Evolutionary conservation across 306 rosid species (phyloP).

Genomic region (Cajanus cajan): DNA sequence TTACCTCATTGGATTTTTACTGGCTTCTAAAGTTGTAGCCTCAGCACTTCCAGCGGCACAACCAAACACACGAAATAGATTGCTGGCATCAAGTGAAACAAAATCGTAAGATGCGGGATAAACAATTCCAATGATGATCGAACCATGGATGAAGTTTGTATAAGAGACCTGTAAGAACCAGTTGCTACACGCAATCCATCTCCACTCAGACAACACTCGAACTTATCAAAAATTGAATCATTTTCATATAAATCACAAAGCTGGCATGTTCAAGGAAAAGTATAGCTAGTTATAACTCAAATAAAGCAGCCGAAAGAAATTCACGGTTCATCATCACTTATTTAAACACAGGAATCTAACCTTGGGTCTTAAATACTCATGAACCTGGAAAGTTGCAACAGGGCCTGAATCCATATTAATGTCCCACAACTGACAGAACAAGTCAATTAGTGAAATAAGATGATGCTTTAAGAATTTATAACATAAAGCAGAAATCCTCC

Average conservation of each 20-base stretch:
- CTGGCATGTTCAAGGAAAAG: slow-evolving; percentile 50
- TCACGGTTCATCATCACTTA: not conserved
- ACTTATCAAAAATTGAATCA: slow-evolving; percentile 92
- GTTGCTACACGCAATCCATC: slow-evolving; percentile 84
- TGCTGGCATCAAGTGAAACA: slow-evolving; percentile 61
- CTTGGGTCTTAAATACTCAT: slow-evolving; percentile 94
- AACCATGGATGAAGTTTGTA: not conserved
- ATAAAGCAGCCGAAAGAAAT: slow-evolving; percentile 23
- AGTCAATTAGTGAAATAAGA: slow-evolving; percentile 23
- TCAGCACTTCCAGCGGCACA: slow-evolving; percentile 78
- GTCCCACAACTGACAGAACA: slow-evolving; percentile 91
- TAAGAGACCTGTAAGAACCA: slow-evolving; percentile 92
- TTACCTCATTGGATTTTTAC: slow-evolving; percentile 99
- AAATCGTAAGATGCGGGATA: not conserved
- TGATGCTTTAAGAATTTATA: not conserved
- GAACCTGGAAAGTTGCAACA: slow-evolving; percentile 91
- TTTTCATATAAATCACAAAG: slow-evolving; percentile 94
- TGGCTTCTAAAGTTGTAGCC: slow-evolving; percentile 89
- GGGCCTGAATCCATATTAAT: slow-evolving; percentile 99
- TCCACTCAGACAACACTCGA: slow-evolving; percentile 97
- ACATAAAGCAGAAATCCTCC: slow-evolving; percentile 7
- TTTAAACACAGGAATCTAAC: slow-evolving; percentile 42
- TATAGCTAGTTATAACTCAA: slow-evolving; percentile 11
- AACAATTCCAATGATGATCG: not conserved
- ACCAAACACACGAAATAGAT: slow-evolving; percentile 94